These are phyloP conservation scores for Vickermania spadyakhi DNA, from an alignment of 208 protist species.

Conservation along the genomic window DNA sequence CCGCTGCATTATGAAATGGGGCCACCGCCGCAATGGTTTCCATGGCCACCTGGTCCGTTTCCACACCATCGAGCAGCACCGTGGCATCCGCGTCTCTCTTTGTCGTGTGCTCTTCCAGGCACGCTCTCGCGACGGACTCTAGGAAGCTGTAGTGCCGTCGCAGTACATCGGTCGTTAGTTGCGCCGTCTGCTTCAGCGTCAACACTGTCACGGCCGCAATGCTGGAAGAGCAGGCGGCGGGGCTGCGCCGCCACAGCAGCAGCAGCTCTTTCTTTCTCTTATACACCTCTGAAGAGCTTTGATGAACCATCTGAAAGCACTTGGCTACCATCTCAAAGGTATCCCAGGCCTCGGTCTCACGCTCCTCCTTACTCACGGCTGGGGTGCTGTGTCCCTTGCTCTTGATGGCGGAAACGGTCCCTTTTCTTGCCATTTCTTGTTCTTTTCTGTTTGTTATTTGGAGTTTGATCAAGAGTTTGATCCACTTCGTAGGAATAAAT, in stretches of 20 bases:
- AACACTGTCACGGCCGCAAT: conserved; percentile 55
- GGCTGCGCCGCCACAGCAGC: conserved; percentile 9
- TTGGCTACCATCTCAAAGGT: conserved; percentile 31
- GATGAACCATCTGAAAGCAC: conserved; percentile 76
- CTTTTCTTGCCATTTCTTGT: too few relatives aligned
- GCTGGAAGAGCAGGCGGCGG: conserved; percentile 11
- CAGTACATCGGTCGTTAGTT: conserved; percentile 59
- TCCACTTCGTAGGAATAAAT: too few relatives aligned
- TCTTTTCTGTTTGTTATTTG: too few relatives aligned
- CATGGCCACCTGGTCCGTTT: conserved; percentile 45
- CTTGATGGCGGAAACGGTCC: too few relatives aligned
- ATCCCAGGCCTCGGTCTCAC: background rate
- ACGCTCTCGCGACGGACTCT: conserved; percentile 45
- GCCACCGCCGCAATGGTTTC: conserved; percentile 37
- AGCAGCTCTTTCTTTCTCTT: conserved; percentile 51
- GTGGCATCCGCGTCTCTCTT: too few relatives aligned
- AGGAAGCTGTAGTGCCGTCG: conserved; percentile 77
- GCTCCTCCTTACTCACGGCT: too few relatives aligned
- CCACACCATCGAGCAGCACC: background rate
- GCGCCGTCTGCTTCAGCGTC: conserved; percentile 58
- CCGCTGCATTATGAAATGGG: conserved; percentile 75
- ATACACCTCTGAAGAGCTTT: conserved; percentile 60
- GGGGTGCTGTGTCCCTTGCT: too few relatives aligned
- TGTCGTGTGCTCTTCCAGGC: conserved; percentile 33
- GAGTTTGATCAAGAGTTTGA: too few relatives aligned